Evolutionary conservation across 164 flowering plant genomes (phyloP).

Genomic region (Berberis thunbergii): DNA sequence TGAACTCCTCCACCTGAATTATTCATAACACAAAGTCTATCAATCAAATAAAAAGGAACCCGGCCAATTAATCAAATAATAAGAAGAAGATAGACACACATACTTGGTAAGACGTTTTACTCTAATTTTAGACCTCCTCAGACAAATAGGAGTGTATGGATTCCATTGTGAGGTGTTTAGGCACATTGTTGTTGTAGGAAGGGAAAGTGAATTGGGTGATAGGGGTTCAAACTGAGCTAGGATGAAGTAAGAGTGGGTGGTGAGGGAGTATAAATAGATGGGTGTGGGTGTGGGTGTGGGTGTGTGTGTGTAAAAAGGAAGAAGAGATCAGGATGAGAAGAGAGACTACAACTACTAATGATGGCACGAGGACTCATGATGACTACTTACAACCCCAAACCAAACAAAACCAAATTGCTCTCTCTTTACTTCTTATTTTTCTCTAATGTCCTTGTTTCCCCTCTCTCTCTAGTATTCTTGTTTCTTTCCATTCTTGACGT

Average conservation of each 20-base stretch:
- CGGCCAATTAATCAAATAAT: background rate
- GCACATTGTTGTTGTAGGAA: conserved; percentile 18
- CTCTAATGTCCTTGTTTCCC: background rate
- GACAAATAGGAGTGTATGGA: conserved; percentile 7
- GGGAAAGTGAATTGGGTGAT: background rate
- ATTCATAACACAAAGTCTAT: background rate
- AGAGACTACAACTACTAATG: conserved; percentile 12
- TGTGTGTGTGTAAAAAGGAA: conserved; percentile 8
- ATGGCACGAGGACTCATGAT: conserved; percentile 40
- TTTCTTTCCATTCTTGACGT: background rate
- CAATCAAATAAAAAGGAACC: background rate
- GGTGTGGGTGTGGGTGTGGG: conserved; percentile 7
- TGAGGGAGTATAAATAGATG: conserved; percentile 6
- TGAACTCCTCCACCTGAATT: conserved; percentile 17
- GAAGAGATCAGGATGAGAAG: conserved; percentile 15
- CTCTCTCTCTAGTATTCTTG: background rate
- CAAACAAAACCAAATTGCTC: background rate
- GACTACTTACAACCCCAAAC: conserved; percentile 20
- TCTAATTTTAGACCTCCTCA: conserved; percentile 12
- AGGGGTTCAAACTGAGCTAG: conserved; percentile 5
- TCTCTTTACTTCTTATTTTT: background rate
- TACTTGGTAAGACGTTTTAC: conserved; percentile 26
- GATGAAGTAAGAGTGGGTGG: conserved; percentile 5
- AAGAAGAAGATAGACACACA: background rate
- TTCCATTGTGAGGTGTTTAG: conserved; percentile 11